Base-by-base conservation (phyloP, 306 rosid genomes). In the Glycine tomentella region DNA sequence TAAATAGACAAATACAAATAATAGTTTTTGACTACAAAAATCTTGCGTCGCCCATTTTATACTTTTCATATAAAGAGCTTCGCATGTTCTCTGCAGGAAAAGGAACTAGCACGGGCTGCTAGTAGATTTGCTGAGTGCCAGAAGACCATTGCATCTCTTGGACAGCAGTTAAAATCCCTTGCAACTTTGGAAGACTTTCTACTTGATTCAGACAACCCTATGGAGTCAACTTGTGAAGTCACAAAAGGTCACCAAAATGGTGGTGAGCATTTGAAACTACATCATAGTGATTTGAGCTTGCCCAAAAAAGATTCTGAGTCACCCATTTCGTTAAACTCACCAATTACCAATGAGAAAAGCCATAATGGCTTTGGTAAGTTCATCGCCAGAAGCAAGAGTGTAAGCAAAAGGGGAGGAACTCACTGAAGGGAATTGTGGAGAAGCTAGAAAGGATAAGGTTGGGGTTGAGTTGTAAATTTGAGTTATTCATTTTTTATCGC, bases 91-190 rank as follows among this genome's bases (percentile, higher is more conserved):
- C 59, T 80, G 49, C 92, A 93, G 97, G 97, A 91, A 73, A 84
- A 88, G 79, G 97, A 91, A 77, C 85, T 93, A 45, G 90, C 88
- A 46, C 40, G 87, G 89, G 97, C 97, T 69, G 85, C 94, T 8
- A 74, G 80, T 76, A 91, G 80, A 77, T 88, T 90, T 76, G 86
- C 93, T 0, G 97, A 90, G 84, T 93, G 97, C 81, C 97, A 91
- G 76, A 90, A 89, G 84, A 93, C 97, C 69, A 90, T 93, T 71
- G 94, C 97, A 63, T 90, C 94, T 65, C 93, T 93, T 78, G 93
- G 94, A 48, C 88, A 87, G 74, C 92, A 86, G 75, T 73, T 93
- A 75, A 82, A 77, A 70, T 87, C 93, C 57, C 93, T 93, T n/a
- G 88, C 94, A 61, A 79, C 90, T 34, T 75, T 93, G 79, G 97